A percentile compares a stretch with the other conserved stretches of the same genome.
Evolutionary conservation across 2,329 filamentous ascomycete genomes (phyloP).

Genomic region (Orbilia brochopaga): DNA sequence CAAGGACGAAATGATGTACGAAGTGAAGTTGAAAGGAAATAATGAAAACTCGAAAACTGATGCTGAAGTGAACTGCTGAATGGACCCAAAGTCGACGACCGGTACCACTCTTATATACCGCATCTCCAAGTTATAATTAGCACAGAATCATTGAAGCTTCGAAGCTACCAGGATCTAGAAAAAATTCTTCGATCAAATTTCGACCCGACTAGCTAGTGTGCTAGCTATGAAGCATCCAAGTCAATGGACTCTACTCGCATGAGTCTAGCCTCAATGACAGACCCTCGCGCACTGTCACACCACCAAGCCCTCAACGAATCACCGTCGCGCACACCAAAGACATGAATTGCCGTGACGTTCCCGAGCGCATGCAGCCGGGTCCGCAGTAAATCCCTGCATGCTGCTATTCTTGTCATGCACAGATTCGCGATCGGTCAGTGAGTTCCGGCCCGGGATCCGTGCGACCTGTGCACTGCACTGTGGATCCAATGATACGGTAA

Average conservation of each 20-base stretch:
- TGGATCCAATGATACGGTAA: slow-evolving; percentile 2
- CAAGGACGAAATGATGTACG: too few relatives aligned
- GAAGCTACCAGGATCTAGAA: too few relatives aligned
- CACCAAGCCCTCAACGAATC: background rate
- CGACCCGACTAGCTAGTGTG: too few relatives aligned
- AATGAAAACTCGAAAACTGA: background rate
- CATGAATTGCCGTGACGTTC: background rate
- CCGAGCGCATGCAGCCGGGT: slow-evolving; percentile 5
- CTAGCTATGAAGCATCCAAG: too few relatives aligned
- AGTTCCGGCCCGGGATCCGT: background rate
- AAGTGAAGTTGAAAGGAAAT: background rate
- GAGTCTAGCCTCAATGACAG: background rate
- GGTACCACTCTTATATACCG: too few relatives aligned
- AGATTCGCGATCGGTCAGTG: background rate
- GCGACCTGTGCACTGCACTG: too few relatives aligned
- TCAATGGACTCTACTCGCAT: background rate
- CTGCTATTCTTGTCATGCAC: background rate
- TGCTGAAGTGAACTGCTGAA: background rate
- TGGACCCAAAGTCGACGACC: background rate
- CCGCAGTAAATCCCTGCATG: background rate
- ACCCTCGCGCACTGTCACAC: background rate
- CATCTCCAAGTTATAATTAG: too few relatives aligned
- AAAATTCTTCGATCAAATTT: too few relatives aligned
- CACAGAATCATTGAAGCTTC: too few relatives aligned
- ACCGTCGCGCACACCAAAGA: background rate